phyloP scores from a whole-genome alignment of 192 early-diverging fungal genomes.

The Coemansia sp. region DNA sequence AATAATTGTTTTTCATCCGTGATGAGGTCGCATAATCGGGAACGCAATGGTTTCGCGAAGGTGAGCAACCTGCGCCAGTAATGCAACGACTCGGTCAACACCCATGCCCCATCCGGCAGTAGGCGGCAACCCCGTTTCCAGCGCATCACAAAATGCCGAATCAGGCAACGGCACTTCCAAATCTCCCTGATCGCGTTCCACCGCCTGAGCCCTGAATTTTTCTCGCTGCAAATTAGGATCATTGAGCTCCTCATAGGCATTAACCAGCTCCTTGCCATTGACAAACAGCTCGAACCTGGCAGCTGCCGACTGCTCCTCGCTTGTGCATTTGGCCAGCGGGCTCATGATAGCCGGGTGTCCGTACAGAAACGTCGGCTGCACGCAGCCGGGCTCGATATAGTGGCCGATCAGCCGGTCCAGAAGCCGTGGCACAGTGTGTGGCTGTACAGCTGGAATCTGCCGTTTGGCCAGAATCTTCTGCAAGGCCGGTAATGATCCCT shows the following conservation, averaged over 20 bases:
- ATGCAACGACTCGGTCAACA: constrained; percentile 72
- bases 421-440: constrained; percentile 65
- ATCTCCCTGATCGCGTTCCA: constrained; percentile 67
- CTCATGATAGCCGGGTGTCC: constrained; percentile 79
- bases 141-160: constrained; percentile 66
- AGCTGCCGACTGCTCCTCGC: constrained; percentile 47
- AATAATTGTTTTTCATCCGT: background rate
- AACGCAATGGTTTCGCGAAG: constrained; percentile 84
- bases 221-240: constrained; percentile 73
- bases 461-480: constrained; percentile 16
- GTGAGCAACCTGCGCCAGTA: constrained; percentile 64
- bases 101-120: constrained; percentile 92
- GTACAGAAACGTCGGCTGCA: constrained; percentile 77
- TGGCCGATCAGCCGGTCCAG: constrained; percentile 70
- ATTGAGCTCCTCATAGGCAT: constrained; percentile 89
- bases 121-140: constrained; percentile 83
- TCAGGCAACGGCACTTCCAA: constrained; percentile 75
- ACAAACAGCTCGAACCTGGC: constrained; percentile 83
- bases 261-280: constrained; percentile 71
- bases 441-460: constrained; percentile 42
- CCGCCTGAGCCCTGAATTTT: constrained; percentile 62
- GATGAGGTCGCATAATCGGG: constrained; percentile 54
- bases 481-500: constrained; percentile 16
- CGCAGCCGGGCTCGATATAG: constrained; percentile 73
- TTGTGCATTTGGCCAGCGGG: constrained; percentile 69